Conservation (phyloP, 306 rosid species). For the Styphnolobium japonicum region DNA sequence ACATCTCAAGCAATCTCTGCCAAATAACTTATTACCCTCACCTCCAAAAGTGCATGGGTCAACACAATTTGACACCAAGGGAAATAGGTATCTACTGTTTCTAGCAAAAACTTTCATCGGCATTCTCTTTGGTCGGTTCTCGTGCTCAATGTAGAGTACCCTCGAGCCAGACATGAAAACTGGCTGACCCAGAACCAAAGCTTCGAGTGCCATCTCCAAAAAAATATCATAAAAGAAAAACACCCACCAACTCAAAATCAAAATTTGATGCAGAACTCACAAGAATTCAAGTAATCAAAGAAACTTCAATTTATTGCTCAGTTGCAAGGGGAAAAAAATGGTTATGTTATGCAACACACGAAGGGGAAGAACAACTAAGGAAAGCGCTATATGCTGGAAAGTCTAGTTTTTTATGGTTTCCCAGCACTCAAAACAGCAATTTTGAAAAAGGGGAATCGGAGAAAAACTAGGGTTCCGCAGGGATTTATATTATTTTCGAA, state of each 20-base stretch:
- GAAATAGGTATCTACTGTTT: not conserved
- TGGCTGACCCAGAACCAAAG: not conserved
- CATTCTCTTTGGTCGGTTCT: not conserved
- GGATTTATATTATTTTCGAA: too few relatives aligned
- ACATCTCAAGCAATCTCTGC: slow-evolving; percentile 43
- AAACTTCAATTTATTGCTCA: not conserved
- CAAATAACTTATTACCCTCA: slow-evolving; percentile 19
- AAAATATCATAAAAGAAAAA: too few relatives aligned
- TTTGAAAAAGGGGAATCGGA: not conserved
- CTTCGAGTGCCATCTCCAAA: slow-evolving; percentile 3
- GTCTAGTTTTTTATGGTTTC: not conserved
- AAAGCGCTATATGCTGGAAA: not conserved
- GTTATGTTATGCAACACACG: not conserved
- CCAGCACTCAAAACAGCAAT: not conserved
- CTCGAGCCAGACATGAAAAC: not conserved
- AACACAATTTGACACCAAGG: not conserved
- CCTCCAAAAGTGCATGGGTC: not conserved
- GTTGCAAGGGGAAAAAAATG: not conserved
- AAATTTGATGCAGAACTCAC: not conserved
- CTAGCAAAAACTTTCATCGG: not conserved
- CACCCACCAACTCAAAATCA: not conserved
- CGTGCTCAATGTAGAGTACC: not conserved
- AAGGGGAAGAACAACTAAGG: not conserved
- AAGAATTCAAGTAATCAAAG: not conserved
- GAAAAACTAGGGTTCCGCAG: not conserved